A percentile compares a stretch with the other conserved stretches of the same genome.
These are phyloP conservation scores for Kwoniella sp. DNA, from an alignment of 768 basidiomycete species.

Conservation along the genomic window DNA sequence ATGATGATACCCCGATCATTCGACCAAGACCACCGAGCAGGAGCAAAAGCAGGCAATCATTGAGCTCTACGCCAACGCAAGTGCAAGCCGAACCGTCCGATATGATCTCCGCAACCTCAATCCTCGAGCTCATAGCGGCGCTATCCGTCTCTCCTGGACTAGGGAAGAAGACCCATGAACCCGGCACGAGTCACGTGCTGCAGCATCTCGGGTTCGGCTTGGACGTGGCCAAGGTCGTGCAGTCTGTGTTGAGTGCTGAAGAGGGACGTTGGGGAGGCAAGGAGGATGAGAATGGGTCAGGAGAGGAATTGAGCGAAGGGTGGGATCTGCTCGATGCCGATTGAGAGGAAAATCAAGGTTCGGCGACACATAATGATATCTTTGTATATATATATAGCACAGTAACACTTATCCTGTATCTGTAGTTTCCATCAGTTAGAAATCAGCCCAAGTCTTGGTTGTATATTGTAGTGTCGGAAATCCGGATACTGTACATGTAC, in stretches of 20 bases:
- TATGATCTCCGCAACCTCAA: constrained; percentile 30
- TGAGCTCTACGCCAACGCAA: neutral
- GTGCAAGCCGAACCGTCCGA: neutral
- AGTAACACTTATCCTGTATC: neutral
- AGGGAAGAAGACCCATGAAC: constrained; percentile 37
- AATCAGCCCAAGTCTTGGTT: too few relatives aligned
- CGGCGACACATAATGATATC: too few relatives aligned
- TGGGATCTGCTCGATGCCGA: constrained; percentile 35
- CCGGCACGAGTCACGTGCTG: constrained; percentile 22
- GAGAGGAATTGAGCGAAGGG: constrained; percentile 30
- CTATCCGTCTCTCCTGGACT: constrained; percentile 25
- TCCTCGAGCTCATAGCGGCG: constrained; percentile 30
- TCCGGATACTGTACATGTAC: too few relatives aligned
- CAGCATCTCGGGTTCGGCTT: constrained; percentile 42
- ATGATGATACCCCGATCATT: neutral
- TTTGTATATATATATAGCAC: neutral
- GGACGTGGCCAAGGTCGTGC: constrained; percentile 44
- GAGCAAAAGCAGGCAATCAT: neutral
- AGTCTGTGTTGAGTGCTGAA: constrained; percentile 28
- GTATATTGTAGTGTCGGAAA: too few relatives aligned
- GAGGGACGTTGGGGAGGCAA: constrained; percentile 21
- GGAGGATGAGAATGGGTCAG: constrained; percentile 6
- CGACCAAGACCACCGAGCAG: neutral
- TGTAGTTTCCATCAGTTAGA: too few relatives aligned
- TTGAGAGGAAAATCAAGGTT: neutral